A percentile compares a stretch with the other conserved stretches of the same genome.
phyloP scores from a whole-genome alignment of 225 moss, liverwort and hornwort genomes.

The Asterella californica region DNA sequence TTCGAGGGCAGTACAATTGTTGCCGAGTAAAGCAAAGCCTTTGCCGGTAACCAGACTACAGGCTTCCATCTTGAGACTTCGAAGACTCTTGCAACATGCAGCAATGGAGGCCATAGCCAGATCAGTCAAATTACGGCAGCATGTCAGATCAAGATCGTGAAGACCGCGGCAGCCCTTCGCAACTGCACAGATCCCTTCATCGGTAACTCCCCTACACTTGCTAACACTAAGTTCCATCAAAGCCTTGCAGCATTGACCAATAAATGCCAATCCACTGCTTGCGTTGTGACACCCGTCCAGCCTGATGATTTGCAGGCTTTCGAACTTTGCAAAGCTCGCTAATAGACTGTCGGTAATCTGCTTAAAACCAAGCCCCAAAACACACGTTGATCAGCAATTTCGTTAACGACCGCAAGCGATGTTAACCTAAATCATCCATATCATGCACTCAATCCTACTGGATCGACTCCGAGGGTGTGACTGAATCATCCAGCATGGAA shows the following conservation, averaged over 20 bases:
- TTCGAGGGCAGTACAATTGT: conserved; percentile 41
- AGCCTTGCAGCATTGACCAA: conserved; percentile 58
- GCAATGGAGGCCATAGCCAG: conserved; percentile 45
- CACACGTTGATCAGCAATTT: too few relatives aligned
- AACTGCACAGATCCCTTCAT: conserved; percentile 45
- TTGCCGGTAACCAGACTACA: conserved; percentile 47
- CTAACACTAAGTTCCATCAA: conserved; percentile 64
- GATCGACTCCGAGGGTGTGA: too few relatives aligned
- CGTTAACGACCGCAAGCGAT: too few relatives aligned
- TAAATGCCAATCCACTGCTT: conserved; percentile 43
- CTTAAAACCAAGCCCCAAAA: not conserved
- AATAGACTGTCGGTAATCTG: conserved; percentile 38
- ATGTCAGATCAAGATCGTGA: conserved; percentile 60
- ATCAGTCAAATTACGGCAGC: conserved; percentile 63
- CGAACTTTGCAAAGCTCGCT: conserved; percentile 40
- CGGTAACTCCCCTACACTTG: conserved; percentile 59
- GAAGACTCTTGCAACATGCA: conserved; percentile 44
- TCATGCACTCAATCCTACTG: too few relatives aligned
- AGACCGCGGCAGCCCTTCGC: conserved; percentile 44
- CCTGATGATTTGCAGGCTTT: conserved; percentile 47
- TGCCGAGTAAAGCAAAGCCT: conserved; percentile 47
- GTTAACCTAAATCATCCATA: too few relatives aligned
- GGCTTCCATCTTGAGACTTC: conserved; percentile 56
- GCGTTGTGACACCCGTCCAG: conserved; percentile 57
- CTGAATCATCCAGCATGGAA: too few relatives aligned